These are phyloP conservation scores for Uronychia setigera DNA, from an alignment of 73 alveolate genomes.

Conservation along the genomic window DNA sequence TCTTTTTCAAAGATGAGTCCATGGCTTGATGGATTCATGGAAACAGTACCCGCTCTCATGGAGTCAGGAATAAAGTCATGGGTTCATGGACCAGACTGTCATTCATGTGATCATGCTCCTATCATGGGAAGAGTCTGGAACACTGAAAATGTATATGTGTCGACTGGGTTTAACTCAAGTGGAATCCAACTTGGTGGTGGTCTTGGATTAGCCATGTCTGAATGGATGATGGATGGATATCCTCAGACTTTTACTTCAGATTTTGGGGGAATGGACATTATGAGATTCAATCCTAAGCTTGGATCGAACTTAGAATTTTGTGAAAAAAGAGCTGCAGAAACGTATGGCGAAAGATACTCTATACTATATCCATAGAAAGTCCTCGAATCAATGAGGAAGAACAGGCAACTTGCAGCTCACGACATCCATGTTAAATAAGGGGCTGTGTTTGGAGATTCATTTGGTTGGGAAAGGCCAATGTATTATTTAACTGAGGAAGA, in stretches of 20 bases:
- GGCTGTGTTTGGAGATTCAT: neutral
- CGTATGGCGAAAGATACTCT: neutral
- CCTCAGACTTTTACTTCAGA: neutral
- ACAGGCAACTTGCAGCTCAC: neutral
- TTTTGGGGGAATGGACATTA: neutral
- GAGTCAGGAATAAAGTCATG: neutral
- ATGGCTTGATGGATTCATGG: neutral
- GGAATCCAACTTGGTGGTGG: neutral
- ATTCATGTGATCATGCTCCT: neutral
- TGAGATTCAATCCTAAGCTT: neutral
- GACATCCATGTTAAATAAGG: neutral
- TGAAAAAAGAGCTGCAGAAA: neutral
- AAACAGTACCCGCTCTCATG: neutral
- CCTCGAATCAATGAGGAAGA: neutral
- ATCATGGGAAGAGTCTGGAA: neutral
- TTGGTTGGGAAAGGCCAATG: neutral
- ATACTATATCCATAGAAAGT: neutral
- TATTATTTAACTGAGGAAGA: neutral
- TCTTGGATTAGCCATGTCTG: neutral
- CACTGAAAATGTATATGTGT: neutral
- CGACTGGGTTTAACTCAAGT: neutral
- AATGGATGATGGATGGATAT: neutral
- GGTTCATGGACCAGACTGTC: neutral
- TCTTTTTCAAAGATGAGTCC: neutral
- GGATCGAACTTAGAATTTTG: neutral